Evolutionary conservation across 2,329 filamentous ascomycete genomes (phyloP), one percentile per base, ranked within the genome.

Genomic region (Fusarium fracticaudum): DNA sequence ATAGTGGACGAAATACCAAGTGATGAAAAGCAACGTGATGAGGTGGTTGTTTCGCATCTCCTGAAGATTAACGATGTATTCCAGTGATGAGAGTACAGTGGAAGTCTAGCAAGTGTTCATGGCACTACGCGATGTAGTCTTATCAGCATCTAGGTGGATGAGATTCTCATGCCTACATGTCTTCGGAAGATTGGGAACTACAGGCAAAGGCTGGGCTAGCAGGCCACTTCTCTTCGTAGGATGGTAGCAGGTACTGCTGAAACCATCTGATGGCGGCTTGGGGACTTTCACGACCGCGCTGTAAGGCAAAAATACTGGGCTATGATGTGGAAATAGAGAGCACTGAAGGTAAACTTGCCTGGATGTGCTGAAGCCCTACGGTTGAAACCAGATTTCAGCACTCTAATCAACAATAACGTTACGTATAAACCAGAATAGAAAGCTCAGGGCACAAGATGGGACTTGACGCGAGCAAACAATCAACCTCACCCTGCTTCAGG

Each of bases 321-420:
- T 43, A 22, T 11, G 29, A 43, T 38, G 51, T 17, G 37, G 29
- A 54, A 43, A 58, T n/a, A 20, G 47, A 53, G 43, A 37, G 47
- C 26, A 24, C 51, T 50, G 35, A 37, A 44, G 26, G 35, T 18
- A 58, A 26, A n/a, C 20, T 15, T 57, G 15, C n/a, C 41, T 50
- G 22, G 26, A 65, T 24, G 64, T 65, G 54, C 64, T 61, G 60
- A 59, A 64, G 40, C 31, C 14, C 15, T 53, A 41, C 44, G 51
- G 35, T 65, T 38, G 22, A n/a, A 55, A 48, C 38, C 53, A 55
- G n/a, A 37, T 9, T 45, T 67, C n/a, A 54, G 45, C 50, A 67
- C 58, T 40, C 20, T 22, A 38, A 29, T 33, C 43, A 35, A 26
- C n/a, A 44, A 53, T 20, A 37, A 41, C 26, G 35, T 69, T 63